Conservation (phyloP, 2,329 filamentous ascomycete species). For the Aspergillus carbonarius region DNA sequence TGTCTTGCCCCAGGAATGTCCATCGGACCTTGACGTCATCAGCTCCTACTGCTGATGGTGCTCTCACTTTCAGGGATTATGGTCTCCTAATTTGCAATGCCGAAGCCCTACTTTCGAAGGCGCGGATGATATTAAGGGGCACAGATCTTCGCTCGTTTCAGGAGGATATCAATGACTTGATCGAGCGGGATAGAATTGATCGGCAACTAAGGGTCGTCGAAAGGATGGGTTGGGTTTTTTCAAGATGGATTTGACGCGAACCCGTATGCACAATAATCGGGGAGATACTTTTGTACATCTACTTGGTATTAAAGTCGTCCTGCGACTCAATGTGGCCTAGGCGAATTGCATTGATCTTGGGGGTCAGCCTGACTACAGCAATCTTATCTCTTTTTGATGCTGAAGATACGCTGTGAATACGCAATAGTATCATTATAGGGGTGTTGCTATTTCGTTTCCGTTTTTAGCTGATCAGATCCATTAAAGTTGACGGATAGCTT, state of each 20-base stretch:
- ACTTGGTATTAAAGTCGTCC: too few species aligned
- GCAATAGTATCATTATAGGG: too few species aligned
- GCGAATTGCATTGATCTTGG: too few species aligned
- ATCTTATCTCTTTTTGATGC: too few species aligned
- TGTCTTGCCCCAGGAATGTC: conserved; percentile 60
- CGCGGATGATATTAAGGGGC: conserved; percentile 66
- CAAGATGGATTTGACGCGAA: conserved; percentile 61
- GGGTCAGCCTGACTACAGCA: too few species aligned
- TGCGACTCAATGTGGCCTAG: too few species aligned
- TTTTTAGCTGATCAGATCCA: too few species aligned
- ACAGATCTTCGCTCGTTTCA: conserved; percentile 80
- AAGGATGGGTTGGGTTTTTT: conserved; percentile 87
- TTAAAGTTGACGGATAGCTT: too few species aligned
- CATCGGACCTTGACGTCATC: conserved; percentile 74
- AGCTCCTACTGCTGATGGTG: conserved; percentile 67
- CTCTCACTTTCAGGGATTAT: conserved; percentile 88
- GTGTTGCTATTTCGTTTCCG: too few species aligned
- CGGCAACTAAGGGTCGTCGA: conserved; percentile 77
- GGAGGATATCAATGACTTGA: conserved; percentile 82
- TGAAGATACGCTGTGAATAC: too few species aligned
- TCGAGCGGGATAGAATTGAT: conserved; percentile 73
- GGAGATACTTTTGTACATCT: background rate
- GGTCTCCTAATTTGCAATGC: conserved; percentile 87
- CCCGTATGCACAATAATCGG: background rate
- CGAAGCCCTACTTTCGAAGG: conserved; percentile 73